These are phyloP conservation scores for Vigna trinervia DNA, from an alignment of 306 rosid species.

Conservation along the genomic window DNA sequence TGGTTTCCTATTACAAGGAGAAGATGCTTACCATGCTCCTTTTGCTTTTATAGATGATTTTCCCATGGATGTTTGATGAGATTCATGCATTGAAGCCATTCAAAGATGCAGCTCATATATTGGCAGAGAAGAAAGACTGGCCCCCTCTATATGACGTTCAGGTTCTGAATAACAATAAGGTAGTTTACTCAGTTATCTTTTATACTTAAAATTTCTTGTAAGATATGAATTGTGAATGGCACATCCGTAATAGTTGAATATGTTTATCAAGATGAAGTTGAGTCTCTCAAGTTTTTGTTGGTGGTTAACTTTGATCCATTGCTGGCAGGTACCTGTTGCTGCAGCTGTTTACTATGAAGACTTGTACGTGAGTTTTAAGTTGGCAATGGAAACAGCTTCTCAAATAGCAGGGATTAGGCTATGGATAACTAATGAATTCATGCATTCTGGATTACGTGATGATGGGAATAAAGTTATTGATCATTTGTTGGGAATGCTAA, in stretches of 20 bases:
- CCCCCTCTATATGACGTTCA: constrained; percentile 68
- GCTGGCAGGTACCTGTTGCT: constrained; percentile 85
- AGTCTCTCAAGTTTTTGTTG: background rate
- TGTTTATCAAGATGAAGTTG: background rate
- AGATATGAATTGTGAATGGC: constrained; percentile 5
- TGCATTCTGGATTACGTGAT: constrained; percentile 98
- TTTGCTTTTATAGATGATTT: constrained; percentile 73
- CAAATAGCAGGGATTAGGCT: constrained; percentile 82
- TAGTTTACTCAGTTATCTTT: constrained; percentile 35
- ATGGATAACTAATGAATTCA: constrained; percentile 88
- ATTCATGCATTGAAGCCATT: constrained; percentile 76
- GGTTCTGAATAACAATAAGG: constrained; percentile 81
- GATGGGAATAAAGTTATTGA: constrained; percentile 77
- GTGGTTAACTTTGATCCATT: constrained; percentile 29
- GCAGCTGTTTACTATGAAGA: constrained; percentile 95
- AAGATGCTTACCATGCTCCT: constrained; percentile 18
- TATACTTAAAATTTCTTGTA: background rate
- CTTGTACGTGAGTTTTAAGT: constrained; percentile 76
- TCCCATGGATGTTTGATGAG: constrained; percentile 99
- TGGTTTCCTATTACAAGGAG: constrained; percentile 30
- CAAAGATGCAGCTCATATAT: constrained; percentile 75
- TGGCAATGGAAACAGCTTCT: constrained; percentile 81
- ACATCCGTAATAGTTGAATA: background rate
- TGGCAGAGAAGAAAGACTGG: constrained; percentile 91
- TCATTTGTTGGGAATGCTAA: constrained; percentile 81